A percentile compares a stretch with the other conserved stretches of the same genome.
Conservation (phyloP, 768 basidiomycete species). For the Rhizopogon salebrosus region DNA sequence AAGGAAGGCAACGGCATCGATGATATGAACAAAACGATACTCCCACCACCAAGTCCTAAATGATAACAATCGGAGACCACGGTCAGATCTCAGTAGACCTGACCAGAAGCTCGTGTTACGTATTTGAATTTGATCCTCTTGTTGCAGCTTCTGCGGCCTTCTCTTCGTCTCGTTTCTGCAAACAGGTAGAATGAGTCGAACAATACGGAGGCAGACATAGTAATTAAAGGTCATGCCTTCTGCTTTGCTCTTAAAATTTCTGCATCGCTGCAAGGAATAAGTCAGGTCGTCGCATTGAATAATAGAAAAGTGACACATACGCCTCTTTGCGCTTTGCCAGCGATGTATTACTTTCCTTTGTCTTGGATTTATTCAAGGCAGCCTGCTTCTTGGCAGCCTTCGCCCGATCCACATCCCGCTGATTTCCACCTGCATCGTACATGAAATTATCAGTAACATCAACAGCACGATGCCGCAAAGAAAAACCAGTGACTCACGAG, state of each 20-base stretch:
- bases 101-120: conserved; percentile 30
- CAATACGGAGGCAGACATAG: not conserved
- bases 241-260: conserved; percentile 73
- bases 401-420: conserved; percentile 69
- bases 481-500: conserved; percentile 38
- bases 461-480: not conserved
- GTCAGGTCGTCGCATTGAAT: conserved; percentile 14
- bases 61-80: not conserved
- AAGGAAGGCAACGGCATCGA: conserved; percentile 6
- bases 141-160: conserved; percentile 28
- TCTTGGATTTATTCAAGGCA: conserved; percentile 45
- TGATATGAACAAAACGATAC: conserved; percentile 6
- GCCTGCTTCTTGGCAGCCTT: conserved; percentile 71
- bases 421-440: conserved; percentile 65
- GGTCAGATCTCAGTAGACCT: conserved; percentile 13
- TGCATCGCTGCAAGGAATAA: conserved; percentile 54
- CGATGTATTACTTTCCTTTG: conserved; percentile 61
- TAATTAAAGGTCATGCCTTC: conserved; percentile 45
- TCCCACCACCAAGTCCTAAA: conserved; percentile 8
- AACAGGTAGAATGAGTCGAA: conserved; percentile 7
- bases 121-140: conserved; percentile 17
- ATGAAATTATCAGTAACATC: conserved; percentile 8
- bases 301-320: conserved; percentile 41
- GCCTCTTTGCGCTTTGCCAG: conserved; percentile 71
- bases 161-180: conserved; percentile 53